Evolutionary conservation across 2,329 filamentous ascomycete species (phyloP).

Genomic region (Ceratocystis variospora): DNA sequence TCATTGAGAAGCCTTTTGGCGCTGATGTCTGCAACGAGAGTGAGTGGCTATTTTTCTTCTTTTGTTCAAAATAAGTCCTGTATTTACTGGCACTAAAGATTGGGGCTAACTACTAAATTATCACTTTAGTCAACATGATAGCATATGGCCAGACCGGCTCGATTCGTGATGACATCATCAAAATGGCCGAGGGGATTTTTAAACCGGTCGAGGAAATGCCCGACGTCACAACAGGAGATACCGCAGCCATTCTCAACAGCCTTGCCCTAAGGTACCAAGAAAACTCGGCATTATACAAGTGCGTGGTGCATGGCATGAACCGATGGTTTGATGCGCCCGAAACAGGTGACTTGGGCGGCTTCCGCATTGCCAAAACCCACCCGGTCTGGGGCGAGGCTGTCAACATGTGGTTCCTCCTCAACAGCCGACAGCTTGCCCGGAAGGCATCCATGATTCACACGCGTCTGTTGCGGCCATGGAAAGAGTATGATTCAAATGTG

Average conservation of each 20-base stretch:
- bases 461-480: not conserved
- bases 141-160: not conserved
- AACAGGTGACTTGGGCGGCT: not conserved
- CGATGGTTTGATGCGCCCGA: not conserved
- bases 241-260: not conserved
- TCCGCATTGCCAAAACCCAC: not conserved
- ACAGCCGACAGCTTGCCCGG: not conserved
- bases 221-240: not conserved
- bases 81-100: too few relatives aligned
- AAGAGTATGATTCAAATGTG: conserved; percentile 1
- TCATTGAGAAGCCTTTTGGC: conserved; percentile 5
- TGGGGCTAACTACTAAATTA: too few relatives aligned
- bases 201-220: not conserved
- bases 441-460: not conserved
- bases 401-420: conserved; percentile 1
- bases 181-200: not conserved
- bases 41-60: not conserved
- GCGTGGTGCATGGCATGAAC: conserved; percentile 3
- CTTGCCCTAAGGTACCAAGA: conserved; percentile 2
- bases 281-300: conserved; percentile 4
- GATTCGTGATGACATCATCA: conserved; percentile 2
- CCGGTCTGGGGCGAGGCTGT: not conserved
- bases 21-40: conserved; percentile 3
- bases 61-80: too few relatives aligned
- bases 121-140: not conserved